Base-by-base conservation (phyloP, 1,284 basidiomycete species). In the Testicularia cyperi region DNA sequence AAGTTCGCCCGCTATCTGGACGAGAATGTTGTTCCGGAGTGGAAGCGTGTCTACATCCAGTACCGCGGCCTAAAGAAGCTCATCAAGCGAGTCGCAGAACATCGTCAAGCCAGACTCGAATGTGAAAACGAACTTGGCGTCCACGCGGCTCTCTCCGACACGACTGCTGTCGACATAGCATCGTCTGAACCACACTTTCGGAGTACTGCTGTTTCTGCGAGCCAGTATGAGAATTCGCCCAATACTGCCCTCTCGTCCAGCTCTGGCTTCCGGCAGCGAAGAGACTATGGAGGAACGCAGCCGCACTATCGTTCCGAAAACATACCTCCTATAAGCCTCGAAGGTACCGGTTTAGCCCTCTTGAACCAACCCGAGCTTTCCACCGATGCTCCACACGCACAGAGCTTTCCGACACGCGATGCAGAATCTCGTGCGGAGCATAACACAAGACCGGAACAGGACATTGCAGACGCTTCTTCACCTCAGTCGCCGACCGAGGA, bases 1-100 rank as follows among this genome's bases (percentile, higher is more conserved):
- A 63, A 63, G 54, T 63, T 63, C 28, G 70, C 62, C 4, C 64
- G 67, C 23, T 74, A 70, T 24, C 65, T 73, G 21, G 69, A 72
- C 37, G 70, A 72, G 33, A 70, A 72, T 38, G 62, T 55, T 1
- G 72, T 70, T 7, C 68, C 64, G 0, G 77, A 78, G 38, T 78
- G 77, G 77, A 47, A 54, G 27, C 57, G 62, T 29, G 75, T 71
- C 12, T 78, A 78, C 36, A 65, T 78, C 43, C 67, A 77, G 44
- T 78, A 78, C 38, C 54, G 63, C 19, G 72, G 72, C 13, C 63
- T 78, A 27, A 78, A 78, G 48, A 77, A 77, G 52, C 68, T 78
- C 38, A 77, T 78, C 64, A 77, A 77, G 48, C 62, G 63, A 2
- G 74, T 75, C 18, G 54, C 64, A 21, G 61, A 54, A 6, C 72